These are phyloP conservation scores for Wickerhamiella qilinensis DNA, from an alignment of 805 yeast genomes.

Conservation along the genomic window DNA sequence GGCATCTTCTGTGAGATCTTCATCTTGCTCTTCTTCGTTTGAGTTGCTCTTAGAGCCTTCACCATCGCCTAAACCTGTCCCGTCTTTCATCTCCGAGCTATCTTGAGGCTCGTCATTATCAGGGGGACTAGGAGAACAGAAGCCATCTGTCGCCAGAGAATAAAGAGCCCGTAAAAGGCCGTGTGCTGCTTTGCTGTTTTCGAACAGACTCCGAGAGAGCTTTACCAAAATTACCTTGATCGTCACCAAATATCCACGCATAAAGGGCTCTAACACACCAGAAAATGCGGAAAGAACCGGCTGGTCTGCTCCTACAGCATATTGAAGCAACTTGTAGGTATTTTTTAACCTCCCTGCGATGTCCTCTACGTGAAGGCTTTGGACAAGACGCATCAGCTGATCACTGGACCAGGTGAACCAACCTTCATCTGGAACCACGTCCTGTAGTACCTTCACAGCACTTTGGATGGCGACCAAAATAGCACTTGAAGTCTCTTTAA, in stretches of 20 bases:
- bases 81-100: constrained; percentile 52
- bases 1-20: constrained; percentile 62
- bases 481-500: constrained; percentile 38
- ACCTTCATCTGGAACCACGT: constrained; percentile 18
- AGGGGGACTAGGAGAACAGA: constrained; percentile 81
- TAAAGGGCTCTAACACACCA: constrained; percentile 44
- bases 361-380: constrained; percentile 26
- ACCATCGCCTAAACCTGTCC: constrained; percentile 90
- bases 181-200: constrained; percentile 45
- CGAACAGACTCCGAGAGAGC: constrained; percentile 32
- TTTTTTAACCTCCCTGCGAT: constrained; percentile 23
- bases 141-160: constrained; percentile 60
- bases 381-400: constrained; percentile 27
- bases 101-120: constrained; percentile 34
- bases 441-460: constrained; percentile 13
- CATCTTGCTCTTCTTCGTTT: constrained; percentile 63
- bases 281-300: constrained; percentile 24
- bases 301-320: constrained; percentile 21
- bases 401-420: constrained; percentile 47
- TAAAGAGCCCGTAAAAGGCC: constrained; percentile 39
- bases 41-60: constrained; percentile 69
- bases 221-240: constrained; percentile 28
- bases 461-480: constrained; percentile 57
- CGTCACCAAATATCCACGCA: constrained; percentile 43
- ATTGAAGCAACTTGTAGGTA: not conserved